These are phyloP conservation scores for Zea luxurians DNA, from an alignment of 176 grass and related monocot genomes.

Conservation along the genomic window DNA sequence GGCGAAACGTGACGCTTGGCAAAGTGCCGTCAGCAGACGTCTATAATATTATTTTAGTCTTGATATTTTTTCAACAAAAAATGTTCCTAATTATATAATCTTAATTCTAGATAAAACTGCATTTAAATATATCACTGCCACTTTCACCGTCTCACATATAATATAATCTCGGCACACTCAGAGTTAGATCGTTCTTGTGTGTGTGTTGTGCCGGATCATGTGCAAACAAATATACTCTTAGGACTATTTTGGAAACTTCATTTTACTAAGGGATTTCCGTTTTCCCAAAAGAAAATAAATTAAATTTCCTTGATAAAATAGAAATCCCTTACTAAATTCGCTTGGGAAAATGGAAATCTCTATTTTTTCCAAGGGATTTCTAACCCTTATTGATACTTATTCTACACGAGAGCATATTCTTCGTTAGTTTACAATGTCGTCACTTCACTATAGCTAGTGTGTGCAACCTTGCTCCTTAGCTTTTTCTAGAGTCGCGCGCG, in stretches of 20 bases:
- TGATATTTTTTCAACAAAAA: neutral
- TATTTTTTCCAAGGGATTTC: too few species aligned
- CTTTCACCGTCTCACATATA: neutral
- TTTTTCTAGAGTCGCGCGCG: neutral
- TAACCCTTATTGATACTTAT: neutral
- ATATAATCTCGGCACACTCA: neutral
- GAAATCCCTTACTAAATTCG: too few species aligned
- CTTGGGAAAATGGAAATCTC: too few species aligned
- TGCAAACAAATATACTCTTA: neutral
- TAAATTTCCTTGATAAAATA: too few species aligned
- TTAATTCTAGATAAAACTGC: neutral
- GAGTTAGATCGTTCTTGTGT: neutral
- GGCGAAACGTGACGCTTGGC: too few species aligned
- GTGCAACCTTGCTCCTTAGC: neutral
- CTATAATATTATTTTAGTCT: too few species aligned
- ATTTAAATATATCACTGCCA: neutral
- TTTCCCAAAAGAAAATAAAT: too few species aligned
- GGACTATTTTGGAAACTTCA: too few species aligned
- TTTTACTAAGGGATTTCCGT: too few species aligned
- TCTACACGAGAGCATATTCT: constrained; percentile 26
- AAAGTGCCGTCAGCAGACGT: too few species aligned
- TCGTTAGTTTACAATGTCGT: neutral
- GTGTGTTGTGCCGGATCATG: neutral
- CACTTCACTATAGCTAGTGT: neutral
- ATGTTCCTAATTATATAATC: constrained; percentile 4